Evolutionary conservation across 2,329 filamentous ascomycete species (phyloP).

Genomic region (Apiospora kogelbergensis): DNA sequence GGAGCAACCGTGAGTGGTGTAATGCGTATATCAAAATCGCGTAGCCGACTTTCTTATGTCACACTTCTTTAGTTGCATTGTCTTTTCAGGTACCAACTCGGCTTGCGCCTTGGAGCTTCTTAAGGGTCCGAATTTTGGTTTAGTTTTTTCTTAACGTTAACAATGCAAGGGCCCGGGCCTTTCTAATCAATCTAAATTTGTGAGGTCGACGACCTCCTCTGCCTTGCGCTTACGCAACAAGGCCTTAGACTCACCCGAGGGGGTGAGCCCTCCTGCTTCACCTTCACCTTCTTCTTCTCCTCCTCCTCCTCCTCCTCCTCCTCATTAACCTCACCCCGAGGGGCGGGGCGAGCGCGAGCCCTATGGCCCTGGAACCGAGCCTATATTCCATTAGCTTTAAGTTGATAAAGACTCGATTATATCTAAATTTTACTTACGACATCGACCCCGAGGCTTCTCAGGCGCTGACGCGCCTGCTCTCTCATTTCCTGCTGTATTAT

Average conservation of each 20-base stretch:
- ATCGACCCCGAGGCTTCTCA: neutral
- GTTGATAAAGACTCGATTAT: neutral
- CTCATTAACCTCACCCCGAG: neutral
- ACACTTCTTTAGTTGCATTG: neutral
- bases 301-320: neutral
- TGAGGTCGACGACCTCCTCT: neutral
- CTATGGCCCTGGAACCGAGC: neutral
- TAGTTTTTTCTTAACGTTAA: neutral
- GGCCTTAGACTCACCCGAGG: neutral
- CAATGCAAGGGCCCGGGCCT: too few species aligned
- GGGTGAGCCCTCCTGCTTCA: neutral
- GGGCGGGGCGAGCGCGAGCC: neutral
- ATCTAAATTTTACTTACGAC: neutral
- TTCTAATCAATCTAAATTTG: too few species aligned
- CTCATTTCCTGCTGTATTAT: neutral
- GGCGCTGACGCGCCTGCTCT: neutral
- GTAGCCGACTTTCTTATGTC: neutral
- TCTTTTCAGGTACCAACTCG: neutral
- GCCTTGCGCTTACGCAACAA: neutral
- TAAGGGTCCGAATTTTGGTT: neutral
- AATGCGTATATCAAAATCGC: neutral
- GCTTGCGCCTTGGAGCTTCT: neutral
- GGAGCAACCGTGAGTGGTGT: too few species aligned
- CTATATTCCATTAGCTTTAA: neutral
- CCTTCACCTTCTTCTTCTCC: neutral